Evolutionary conservation across 2,329 filamentous ascomycete species (phyloP).

Genomic region (Stenocarpella maydis): DNA sequence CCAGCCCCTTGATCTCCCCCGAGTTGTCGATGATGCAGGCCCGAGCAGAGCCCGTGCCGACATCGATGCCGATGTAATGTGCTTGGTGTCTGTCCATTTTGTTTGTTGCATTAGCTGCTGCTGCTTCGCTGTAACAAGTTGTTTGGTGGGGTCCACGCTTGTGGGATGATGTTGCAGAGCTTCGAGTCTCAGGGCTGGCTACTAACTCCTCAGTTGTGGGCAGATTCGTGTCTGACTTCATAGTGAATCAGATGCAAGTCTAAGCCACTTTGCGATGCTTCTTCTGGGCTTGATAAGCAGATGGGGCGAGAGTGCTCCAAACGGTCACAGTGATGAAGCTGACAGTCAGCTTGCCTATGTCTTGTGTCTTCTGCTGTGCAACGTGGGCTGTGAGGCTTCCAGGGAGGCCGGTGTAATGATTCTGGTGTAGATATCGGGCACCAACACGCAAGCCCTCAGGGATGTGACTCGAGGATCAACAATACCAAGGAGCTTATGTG

Average conservation of each 20-base stretch:
- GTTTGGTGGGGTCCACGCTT: neutral
- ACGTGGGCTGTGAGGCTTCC: neutral
- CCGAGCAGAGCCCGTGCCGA: constrained; percentile 93
- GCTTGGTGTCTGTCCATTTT: constrained; percentile 49
- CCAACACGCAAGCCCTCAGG: constrained; percentile 17
- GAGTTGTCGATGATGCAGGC: constrained; percentile 94
- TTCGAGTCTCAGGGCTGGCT: neutral
- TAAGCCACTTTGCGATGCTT: constrained; percentile 16
- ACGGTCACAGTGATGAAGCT: neutral
- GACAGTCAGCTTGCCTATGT: constrained; percentile 21
- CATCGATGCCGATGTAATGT: constrained; percentile 86
- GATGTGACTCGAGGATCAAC: constrained; percentile 21
- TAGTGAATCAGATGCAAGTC: constrained; percentile 13
- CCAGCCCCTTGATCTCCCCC: constrained; percentile 84
- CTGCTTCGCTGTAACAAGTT: neutral
- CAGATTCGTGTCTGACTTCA: constrained; percentile 27
- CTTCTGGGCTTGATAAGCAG: neutral
- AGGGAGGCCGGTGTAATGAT: neutral
- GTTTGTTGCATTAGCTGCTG: constrained; percentile 16
- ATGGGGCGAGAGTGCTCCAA: neutral
- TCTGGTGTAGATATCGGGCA: constrained; percentile 16
- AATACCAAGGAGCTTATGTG: constrained; percentile 23
- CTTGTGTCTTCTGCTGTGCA: constrained; percentile 18
- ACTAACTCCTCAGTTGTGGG: constrained; percentile 36
- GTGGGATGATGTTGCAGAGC: constrained; percentile 5